Evolutionary conservation across 2,329 filamentous ascomycete genomes (phyloP).

Genomic region (Polychaeton citri): DNA sequence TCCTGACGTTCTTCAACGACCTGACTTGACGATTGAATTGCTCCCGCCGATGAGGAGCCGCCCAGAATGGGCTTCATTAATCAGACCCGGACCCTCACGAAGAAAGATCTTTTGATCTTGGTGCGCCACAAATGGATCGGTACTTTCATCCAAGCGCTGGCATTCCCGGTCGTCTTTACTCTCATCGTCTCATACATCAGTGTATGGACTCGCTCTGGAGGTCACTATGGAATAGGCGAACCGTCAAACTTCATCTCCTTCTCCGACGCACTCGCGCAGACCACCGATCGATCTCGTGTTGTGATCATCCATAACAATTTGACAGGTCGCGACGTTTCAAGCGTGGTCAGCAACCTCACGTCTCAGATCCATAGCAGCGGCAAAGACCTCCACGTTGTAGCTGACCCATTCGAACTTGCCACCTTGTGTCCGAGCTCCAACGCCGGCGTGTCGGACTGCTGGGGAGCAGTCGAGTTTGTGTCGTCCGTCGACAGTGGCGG

Average conservation of each 20-base stretch:
- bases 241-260: conserved; percentile 50
- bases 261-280: conserved; percentile 45
- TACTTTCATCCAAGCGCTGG: conserved; percentile 41
- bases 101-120: conserved; percentile 44
- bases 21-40: too few species aligned
- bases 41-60: too few species aligned
- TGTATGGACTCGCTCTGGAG: conserved; percentile 66
- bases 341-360: conserved; percentile 52
- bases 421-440: conserved; percentile 43
- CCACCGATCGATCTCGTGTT: conserved; percentile 46
- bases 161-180: conserved; percentile 42
- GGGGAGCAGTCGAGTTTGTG: conserved; percentile 60
- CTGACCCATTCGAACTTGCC: conserved; percentile 45
- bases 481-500: conserved; percentile 53
- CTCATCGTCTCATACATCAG: conserved; percentile 40
- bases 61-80: too few species aligned
- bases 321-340: conserved; percentile 53
- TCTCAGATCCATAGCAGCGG: conserved; percentile 41
- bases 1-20: too few species aligned
- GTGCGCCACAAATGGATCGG: conserved; percentile 40
- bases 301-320: conserved; percentile 66
- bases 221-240: conserved; percentile 56
- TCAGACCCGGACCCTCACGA: conserved; percentile 43
- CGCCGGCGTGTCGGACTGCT: conserved; percentile 54
- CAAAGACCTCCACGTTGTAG: conserved; percentile 40